These are phyloP conservation scores for Nematocida ironsii DNA, from an alignment of 371 early-diverging fungal species.

Conservation along the genomic window DNA sequence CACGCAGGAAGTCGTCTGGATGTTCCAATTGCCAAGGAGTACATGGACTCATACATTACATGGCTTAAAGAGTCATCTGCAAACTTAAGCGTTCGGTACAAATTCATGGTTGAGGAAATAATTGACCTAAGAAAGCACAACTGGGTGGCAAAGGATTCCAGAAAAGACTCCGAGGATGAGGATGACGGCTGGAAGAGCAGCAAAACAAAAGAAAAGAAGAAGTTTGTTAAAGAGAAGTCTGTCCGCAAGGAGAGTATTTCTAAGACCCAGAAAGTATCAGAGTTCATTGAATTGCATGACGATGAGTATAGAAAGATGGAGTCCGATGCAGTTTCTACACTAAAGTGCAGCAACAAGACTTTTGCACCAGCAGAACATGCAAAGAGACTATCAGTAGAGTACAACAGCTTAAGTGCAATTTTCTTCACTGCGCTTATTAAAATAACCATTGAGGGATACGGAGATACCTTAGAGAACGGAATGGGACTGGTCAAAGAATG, in stretches of 20 bases:
- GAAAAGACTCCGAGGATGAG: background rate
- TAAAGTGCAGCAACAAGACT: background rate
- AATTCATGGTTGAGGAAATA: slow-evolving; percentile 53
- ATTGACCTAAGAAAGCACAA: slow-evolving; percentile 8
- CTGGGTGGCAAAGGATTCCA: slow-evolving; percentile 22
- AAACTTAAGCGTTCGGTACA: slow-evolving; percentile 10
- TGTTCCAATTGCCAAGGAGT: background rate
- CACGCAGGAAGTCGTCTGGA: slow-evolving; percentile 31
- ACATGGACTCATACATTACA: slow-evolving; percentile 17
- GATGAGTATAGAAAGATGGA: slow-evolving; percentile 27
- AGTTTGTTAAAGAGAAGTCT: slow-evolving; percentile 17
- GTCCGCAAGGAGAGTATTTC: background rate
- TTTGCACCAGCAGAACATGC: slow-evolving; percentile 4
- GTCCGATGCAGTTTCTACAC: background rate
- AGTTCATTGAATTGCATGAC: slow-evolving; percentile 10
- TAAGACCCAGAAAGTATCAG: slow-evolving; percentile 6
- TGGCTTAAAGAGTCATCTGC: slow-evolving; percentile 30
- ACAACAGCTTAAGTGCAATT: background rate
- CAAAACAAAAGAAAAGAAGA: slow-evolving; percentile 42
- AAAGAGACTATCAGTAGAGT: slow-evolving; percentile 3
- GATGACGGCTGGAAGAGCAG: slow-evolving; percentile 31
- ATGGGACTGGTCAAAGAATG: slow-evolving; percentile 33
- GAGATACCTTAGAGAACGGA: slow-evolving; percentile 6
- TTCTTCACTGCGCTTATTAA: slow-evolving; percentile 41
- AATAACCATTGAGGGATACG: slow-evolving; percentile 47